Evolutionary conservation across 2,329 filamentous ascomycete genomes (phyloP).

Genomic region (Aspergillus jensenii): DNA sequence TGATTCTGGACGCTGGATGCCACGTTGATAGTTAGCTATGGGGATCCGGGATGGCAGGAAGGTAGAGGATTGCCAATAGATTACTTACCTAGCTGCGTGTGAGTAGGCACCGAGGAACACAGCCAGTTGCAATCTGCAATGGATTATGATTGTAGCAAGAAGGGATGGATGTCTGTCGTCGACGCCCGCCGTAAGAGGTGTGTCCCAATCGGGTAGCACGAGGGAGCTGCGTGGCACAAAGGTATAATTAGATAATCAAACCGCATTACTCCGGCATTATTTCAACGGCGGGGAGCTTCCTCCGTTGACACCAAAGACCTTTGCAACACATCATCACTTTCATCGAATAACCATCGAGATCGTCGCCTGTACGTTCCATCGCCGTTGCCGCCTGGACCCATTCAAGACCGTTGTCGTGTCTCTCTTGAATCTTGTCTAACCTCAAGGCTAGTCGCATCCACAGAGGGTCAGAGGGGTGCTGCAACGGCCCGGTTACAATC

Average conservation of each 20-base stretch:
- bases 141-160: background rate
- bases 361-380: background rate
- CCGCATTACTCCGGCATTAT: slow-evolving; percentile 1
- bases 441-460: slow-evolving; percentile 8
- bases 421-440: slow-evolving; percentile 8
- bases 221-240: background rate
- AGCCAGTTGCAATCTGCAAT: background rate
- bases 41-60: background rate
- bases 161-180: background rate
- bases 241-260: background rate
- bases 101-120: background rate
- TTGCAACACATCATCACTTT: background rate
- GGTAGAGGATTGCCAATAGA: background rate
- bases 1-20: slow-evolving; percentile 6
- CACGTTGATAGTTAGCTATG: slow-evolving; percentile 11
- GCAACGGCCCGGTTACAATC: slow-evolving; percentile 9
- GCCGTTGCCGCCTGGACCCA: slow-evolving; percentile 2
- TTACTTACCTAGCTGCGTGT: background rate
- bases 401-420: slow-evolving; percentile 4
- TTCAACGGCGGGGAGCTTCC: slow-evolving; percentile 1
- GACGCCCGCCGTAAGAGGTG: background rate
- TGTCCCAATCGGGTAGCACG: slow-evolving; percentile 1
- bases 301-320: background rate
- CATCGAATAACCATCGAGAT: background rate
- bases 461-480: slow-evolving; percentile 7